Evolutionary conservation across 2,329 filamentous ascomycete species (phyloP).

Genomic region (Lecanoromycetidae sp.): DNA sequence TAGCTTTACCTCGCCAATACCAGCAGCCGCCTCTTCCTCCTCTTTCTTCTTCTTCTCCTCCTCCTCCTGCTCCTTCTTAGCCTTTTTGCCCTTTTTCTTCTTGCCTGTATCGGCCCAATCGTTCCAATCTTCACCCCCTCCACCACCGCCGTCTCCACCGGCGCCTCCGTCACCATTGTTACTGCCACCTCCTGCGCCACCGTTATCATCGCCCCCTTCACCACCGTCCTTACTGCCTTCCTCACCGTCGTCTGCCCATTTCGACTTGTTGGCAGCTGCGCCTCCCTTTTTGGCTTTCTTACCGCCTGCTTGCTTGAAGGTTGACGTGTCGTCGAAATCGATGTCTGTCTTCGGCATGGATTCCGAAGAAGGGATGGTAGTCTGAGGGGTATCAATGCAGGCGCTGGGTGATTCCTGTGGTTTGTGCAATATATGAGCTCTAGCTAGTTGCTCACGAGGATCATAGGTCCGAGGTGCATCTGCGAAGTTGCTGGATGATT

Average conservation of each 20-base stretch:
- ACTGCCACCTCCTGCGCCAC: slow-evolving; percentile 24
- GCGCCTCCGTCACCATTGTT: slow-evolving; percentile 24
- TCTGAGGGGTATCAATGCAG: background rate
- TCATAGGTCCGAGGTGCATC: slow-evolving; percentile 37
- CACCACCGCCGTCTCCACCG: slow-evolving; percentile 27
- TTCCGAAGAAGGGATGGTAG: slow-evolving; percentile 23
- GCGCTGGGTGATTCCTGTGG: slow-evolving; percentile 5
- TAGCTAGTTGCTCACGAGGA: slow-evolving; percentile 29
- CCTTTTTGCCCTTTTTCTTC: slow-evolving; percentile 20
- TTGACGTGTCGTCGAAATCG: slow-evolving; percentile 29
- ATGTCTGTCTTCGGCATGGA: slow-evolving; percentile 44
- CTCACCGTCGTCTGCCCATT: slow-evolving; percentile 30
- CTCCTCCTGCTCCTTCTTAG: slow-evolving; percentile 25
- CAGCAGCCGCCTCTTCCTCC: slow-evolving; percentile 21
- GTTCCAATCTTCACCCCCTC: slow-evolving; percentile 29
- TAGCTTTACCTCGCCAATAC: slow-evolving; percentile 25
- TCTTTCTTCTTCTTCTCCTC: slow-evolving; percentile 23
- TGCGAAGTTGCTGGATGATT: slow-evolving; percentile 33
- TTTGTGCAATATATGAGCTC: slow-evolving; percentile 20
- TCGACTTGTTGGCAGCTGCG: slow-evolving; percentile 31
- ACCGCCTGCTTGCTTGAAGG: slow-evolving; percentile 18
- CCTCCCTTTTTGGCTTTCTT: slow-evolving; percentile 39
- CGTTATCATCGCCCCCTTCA: slow-evolving; percentile 25
- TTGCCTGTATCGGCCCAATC: slow-evolving; percentile 25
- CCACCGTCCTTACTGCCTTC: slow-evolving; percentile 23